Base-by-base conservation (phyloP, 1,284 basidiomycete genomes). In the Leccinum pachyderme region DNA sequence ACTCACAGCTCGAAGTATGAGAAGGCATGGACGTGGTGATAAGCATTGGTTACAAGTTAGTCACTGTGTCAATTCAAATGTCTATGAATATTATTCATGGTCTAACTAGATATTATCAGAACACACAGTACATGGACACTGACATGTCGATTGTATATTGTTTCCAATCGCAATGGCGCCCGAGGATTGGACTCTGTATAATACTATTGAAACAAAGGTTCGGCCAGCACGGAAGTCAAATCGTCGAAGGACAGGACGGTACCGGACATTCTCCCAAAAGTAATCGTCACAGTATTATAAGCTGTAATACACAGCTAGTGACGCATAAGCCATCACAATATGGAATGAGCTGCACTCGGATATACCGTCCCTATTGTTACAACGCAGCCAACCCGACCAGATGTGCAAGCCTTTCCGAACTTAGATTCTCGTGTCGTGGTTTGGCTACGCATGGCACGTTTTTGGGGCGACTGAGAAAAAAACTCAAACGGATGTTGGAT, bases 381-480 rank as follows among this genome's bases (percentile, higher is more conserved):
- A 13, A 44, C 13, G 24, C 24, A 15, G 43, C 48, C 47, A 53
- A 31, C 43, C 33, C 61, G 18, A 61, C 51, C 39, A 67, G 18
- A 25, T 49, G 37, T 2, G 53, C 55, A 4, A 67, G 53, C 41
- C 12, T 58, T 44, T 65, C 57, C 1, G 33, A 27, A 39, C 2
- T 61, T 39, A 52, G 1, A 31, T 41, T 32, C 32, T 54, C n/a
- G 35, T 22, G 39, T 22, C 39, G 39, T 41, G 22, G 11, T 22
- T 22, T 22, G 22, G 39, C 12, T 22, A 41, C 39, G 11, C 61
- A 65, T 9, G 51, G 55, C 18, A 68, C 25, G 0, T 37, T 24
- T 4, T 63, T 55, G 12, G 63, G 63, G 13, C 29, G 59, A 4
- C 67, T 65, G 45, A 8, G 11, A 18, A 12, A 12, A 18, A 39